Conservation (phyloP, 768 basidiomycete genomes). For the Amanita subjunquillea region DNA sequence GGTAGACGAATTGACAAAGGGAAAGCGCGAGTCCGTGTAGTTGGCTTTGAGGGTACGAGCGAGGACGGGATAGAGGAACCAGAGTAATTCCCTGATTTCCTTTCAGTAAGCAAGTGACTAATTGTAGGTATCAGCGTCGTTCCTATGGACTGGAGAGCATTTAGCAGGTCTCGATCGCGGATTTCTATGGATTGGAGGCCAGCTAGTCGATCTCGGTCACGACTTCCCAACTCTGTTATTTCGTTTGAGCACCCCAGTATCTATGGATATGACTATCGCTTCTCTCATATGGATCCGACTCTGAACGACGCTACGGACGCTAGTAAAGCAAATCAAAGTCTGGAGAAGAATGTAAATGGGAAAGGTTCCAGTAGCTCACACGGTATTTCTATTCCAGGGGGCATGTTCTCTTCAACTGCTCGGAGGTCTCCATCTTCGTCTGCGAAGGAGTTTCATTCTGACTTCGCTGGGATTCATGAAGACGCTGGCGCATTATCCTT, state of each 20-base stretch:
- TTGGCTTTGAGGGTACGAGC: conserved; percentile 72
- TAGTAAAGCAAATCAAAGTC: neutral
- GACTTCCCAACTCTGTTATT: conserved; percentile 48
- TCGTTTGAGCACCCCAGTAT: conserved; percentile 37
- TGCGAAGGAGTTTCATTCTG: conserved; percentile 22
- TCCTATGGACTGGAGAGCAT: conserved; percentile 89
- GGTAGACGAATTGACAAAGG: conserved; percentile 76
- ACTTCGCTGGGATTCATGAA: conserved; percentile 38
- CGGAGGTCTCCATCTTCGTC: conserved; percentile 38
- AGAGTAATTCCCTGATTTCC: conserved; percentile 43
- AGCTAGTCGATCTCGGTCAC: conserved; percentile 65
- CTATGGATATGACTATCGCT: conserved; percentile 1
- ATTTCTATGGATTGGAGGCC: conserved; percentile 90
- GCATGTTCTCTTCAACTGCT: conserved; percentile 34
- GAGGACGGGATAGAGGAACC: conserved; percentile 64
- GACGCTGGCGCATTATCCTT: conserved; percentile 28
- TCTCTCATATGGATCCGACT: neutral
- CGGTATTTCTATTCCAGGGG: conserved; percentile 30
- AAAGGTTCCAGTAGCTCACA: conserved; percentile 10
- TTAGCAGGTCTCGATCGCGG: conserved; percentile 84
- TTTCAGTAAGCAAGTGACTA: conserved; percentile 1
- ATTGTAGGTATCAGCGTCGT: conserved; percentile 30
- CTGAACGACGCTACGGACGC: neutral
- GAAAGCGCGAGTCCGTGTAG: conserved; percentile 65
- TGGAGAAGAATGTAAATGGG: neutral